Conservation (phyloP, 2,329 filamentous ascomycete species). For the Akanthomyces dipterigenus region DNA sequence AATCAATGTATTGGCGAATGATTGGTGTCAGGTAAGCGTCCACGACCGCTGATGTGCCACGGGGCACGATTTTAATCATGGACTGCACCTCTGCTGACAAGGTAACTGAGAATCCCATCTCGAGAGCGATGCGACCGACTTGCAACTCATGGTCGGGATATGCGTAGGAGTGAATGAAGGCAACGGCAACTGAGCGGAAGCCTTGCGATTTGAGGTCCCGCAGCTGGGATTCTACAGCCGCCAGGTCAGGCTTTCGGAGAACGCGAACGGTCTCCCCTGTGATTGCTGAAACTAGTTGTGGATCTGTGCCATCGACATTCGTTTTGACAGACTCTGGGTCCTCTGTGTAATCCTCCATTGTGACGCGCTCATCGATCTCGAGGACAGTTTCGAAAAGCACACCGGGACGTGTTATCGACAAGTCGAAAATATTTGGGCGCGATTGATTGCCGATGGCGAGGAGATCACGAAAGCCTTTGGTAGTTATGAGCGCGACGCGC, state of each 20-base stretch:
- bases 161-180: constrained; percentile 65
- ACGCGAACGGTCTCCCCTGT: constrained; percentile 64
- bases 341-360: constrained; percentile 66
- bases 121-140: constrained; percentile 28
- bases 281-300: constrained; percentile 59
- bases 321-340: constrained; percentile 52
- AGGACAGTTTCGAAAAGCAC: constrained; percentile 64
- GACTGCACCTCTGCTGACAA: constrained; percentile 31
- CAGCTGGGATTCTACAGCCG: constrained; percentile 48
- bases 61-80: constrained; percentile 38
- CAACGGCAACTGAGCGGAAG: constrained; percentile 47
- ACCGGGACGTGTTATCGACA: constrained; percentile 61
- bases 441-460: constrained; percentile 68
- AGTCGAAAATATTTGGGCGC: constrained; percentile 65
- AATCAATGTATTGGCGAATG: constrained; percentile 28
- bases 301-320: constrained; percentile 30
- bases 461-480: constrained; percentile 66
- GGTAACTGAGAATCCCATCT: constrained; percentile 36
- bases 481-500: constrained; percentile 62
- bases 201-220: constrained; percentile 55
- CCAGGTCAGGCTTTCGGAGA: constrained; percentile 50
- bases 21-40: constrained; percentile 39
- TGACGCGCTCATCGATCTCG: constrained; percentile 70
- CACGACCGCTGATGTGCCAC: constrained; percentile 36
- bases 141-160: constrained; percentile 49